Percentiles rank a stretch among this genome's conserved stretches.
phyloP scores from a whole-genome alignment of 345 rosid genomes.

The Acer campestre region DNA sequence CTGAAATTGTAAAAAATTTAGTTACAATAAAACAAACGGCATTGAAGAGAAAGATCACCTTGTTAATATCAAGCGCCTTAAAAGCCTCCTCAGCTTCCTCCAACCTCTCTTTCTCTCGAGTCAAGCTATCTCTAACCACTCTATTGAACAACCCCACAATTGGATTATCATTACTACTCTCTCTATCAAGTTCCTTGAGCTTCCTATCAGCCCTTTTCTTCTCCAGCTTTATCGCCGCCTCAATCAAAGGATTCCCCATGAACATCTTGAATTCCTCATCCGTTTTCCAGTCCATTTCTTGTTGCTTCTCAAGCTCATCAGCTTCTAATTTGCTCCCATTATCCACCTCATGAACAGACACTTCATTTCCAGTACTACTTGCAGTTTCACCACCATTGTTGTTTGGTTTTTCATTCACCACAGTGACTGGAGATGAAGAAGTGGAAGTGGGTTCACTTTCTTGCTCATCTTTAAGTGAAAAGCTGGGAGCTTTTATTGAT shows the following conservation, averaged over 20 bases:
- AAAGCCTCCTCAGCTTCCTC: constrained; percentile 82
- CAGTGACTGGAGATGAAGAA: constrained; percentile 46
- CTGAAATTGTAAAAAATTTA: background rate
- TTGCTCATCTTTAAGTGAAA: constrained; percentile 44
- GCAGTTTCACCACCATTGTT: constrained; percentile 8
- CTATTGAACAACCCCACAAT: constrained; percentile 56
- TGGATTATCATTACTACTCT: constrained; percentile 51
- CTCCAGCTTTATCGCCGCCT: constrained; percentile 94
- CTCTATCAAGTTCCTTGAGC: constrained; percentile 77
- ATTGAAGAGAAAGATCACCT: constrained; percentile 50
- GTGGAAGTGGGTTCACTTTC: constrained; percentile 31
- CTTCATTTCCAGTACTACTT: constrained; percentile 23
- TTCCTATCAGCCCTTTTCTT: constrained; percentile 93
- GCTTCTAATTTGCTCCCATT: no score
- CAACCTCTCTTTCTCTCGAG: constrained; percentile 74
- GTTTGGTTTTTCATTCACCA: constrained; percentile 38
- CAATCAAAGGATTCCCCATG: constrained; percentile 94
- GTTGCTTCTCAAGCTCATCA: constrained; percentile 51
- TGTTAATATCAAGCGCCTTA: constrained; percentile 89
- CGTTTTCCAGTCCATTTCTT: constrained; percentile 87
- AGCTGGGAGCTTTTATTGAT: constrained; percentile 27
- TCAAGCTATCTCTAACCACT: constrained; percentile 60
- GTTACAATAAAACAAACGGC: background rate
- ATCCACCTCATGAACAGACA: constrained; percentile 10
- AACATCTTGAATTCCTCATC: constrained; percentile 94